Percentiles rank a stretch among this genome's conserved stretches.
Evolutionary conservation across 2,329 filamentous ascomycete species (phyloP).

Genomic region (Lecanoromycetidae sp.): DNA sequence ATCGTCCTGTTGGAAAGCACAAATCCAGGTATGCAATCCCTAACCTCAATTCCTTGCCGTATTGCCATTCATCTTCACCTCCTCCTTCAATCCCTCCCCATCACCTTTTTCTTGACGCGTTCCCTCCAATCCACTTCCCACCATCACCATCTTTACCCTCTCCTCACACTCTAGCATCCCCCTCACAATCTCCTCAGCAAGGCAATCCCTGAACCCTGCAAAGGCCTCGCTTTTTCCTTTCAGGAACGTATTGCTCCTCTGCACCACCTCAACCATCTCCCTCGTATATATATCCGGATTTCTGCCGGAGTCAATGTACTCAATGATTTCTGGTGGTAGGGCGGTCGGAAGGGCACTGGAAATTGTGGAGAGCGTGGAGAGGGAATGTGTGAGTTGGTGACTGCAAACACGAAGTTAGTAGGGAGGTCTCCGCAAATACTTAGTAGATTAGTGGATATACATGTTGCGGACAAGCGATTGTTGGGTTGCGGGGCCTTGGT

Average conservation of each 20-base stretch:
- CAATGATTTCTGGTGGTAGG: conserved; percentile 49
- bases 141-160: conserved; percentile 41
- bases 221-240: conserved; percentile 51
- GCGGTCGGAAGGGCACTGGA: conserved; percentile 33
- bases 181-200: conserved; percentile 45
- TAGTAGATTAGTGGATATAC: conserved; percentile 26
- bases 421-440: too few species aligned
- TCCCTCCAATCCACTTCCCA: conserved; percentile 23
- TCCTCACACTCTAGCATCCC: conserved; percentile 45
- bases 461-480: conserved; percentile 47
- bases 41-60: too few species aligned
- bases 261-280: conserved; percentile 52
- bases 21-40: too few species aligned
- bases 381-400: conserved; percentile 41
- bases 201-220: conserved; percentile 44
- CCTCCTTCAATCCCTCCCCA: too few species aligned
- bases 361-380: conserved; percentile 37
- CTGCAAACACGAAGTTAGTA: conserved; percentile 21
- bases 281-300: conserved; percentile 57
- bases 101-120: too few species aligned
- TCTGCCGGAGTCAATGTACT: conserved; percentile 49
- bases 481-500: conserved; percentile 45
- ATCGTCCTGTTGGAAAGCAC: too few species aligned
- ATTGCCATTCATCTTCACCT: too few species aligned
- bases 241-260: conserved; percentile 49